A percentile compares a stretch with the other conserved stretches of the same genome.
Conservation (phyloP, 768 basidiomycete genomes). For the Hortiboletus flavorubellus region DNA sequence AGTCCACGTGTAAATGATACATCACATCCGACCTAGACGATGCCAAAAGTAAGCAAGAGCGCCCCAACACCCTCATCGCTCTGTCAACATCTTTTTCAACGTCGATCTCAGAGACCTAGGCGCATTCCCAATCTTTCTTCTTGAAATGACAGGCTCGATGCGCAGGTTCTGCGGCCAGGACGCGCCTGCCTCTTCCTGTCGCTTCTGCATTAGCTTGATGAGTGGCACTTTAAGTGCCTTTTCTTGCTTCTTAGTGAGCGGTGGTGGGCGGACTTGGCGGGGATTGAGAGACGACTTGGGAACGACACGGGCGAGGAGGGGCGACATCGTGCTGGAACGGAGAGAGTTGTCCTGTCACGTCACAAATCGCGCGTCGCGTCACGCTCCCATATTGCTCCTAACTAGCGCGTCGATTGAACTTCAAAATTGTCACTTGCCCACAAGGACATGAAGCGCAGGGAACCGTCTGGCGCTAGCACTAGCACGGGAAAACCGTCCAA, state of each 20-base stretch:
- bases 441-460: conserved; percentile 16
- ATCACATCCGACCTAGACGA: conserved; percentile 1
- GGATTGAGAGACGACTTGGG: conserved; percentile 31
- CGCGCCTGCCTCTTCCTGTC: conserved; percentile 36
- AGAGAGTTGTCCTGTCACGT: conserved; percentile 13
- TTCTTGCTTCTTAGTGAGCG: conserved; percentile 32
- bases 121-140: conserved; percentile 38
- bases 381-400: neutral
- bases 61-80: conserved; percentile 19
- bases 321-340: conserved; percentile 5
- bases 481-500: conserved; percentile 4
- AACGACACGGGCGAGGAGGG: conserved; percentile 35
- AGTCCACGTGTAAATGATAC: neutral
- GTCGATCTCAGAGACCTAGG: conserved; percentile 36
- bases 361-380: conserved; percentile 25
- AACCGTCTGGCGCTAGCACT: neutral
- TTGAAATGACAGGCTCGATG: conserved; percentile 44
- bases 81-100: conserved; percentile 40
- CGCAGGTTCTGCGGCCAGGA: conserved; percentile 50
- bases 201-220: conserved; percentile 40
- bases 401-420: neutral
- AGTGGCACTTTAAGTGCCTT: conserved; percentile 33
- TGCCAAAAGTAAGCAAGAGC: neutral
- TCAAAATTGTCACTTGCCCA: neutral
- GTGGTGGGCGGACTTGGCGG: conserved; percentile 25